Percentiles rank a stretch among this genome's conserved stretches.
Conservation (phyloP, 108 stramenopile genomes). For the Cyclotella cryptica region DNA sequence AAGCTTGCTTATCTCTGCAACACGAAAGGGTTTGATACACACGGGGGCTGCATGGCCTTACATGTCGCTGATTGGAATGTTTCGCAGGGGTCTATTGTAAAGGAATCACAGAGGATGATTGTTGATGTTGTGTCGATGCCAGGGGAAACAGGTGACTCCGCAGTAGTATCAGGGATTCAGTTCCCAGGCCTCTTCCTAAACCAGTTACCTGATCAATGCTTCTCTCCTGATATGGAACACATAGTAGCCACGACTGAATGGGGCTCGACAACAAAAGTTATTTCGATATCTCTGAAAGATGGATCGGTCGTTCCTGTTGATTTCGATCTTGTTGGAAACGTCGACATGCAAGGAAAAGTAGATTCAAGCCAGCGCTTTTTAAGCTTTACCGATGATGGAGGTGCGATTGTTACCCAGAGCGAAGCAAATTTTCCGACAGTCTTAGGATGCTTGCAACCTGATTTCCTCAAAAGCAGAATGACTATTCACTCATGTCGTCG, state of each 20-base stretch:
- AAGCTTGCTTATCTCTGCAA: conserved; percentile 67
- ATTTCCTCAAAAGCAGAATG: conserved; percentile 14
- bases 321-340: conserved; percentile 36
- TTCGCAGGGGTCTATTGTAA: conserved; percentile 15
- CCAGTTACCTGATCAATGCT: conserved; percentile 65
- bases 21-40: conserved; percentile 70
- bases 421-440: conserved; percentile 56
- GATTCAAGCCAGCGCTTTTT: conserved; percentile 53
- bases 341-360: neutral
- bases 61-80: conserved; percentile 54
- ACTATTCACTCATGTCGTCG: conserved; percentile 16
- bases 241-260: conserved; percentile 65
- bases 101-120: conserved; percentile 27
- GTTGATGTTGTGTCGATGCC: conserved; percentile 49
- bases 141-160: conserved; percentile 30
- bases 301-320: conserved; percentile 55
- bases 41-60: conserved; percentile 71
- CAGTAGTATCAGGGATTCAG: conserved; percentile 47
- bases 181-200: conserved; percentile 79
- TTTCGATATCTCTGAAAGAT: conserved; percentile 53
- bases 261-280: conserved; percentile 60
- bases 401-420: conserved; percentile 57
- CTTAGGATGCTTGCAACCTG: conserved; percentile 49
- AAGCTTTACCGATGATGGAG: conserved; percentile 55
- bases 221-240: conserved; percentile 47